Evolutionary conservation across 2,329 filamentous ascomycete species (phyloP), one percentile per base, ranked within the genome.

Genomic region (Fusarium nurragi): DNA sequence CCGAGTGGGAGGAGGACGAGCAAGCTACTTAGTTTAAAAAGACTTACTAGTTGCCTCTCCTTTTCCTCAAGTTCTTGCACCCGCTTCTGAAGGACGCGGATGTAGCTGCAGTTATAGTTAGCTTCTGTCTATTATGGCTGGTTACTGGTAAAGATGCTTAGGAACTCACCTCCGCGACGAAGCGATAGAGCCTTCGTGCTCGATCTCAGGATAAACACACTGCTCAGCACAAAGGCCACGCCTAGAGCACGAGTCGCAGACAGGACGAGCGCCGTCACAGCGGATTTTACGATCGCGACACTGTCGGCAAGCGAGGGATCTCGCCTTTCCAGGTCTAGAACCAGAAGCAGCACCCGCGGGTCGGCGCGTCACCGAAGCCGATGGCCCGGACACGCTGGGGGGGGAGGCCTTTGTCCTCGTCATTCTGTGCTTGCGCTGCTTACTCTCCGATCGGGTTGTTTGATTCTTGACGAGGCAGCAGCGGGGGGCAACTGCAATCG

Each of bases 281-380:
- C 70, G 70, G 16, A 72, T 72, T 63, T 72, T 72, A 60, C 70
- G 70, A 52, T 72, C 70, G 55, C 70, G 70, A 70, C 70, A 72
- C 44, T 72, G 70, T 43, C 70, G 63, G 41, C 70, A 72, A 9
- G 70, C 70, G 23, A 72, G 52, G 28, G 70, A 72, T 49, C 70
- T 65, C 51, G 70, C 70, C 40, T 72, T 72, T 48, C 68, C 68
- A 19, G 70, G 53, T 26, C 58, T 61, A 19, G 70, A 50, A 25
- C 55, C 61, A 26, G 25, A 34, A n/a, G 32, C 32, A 18, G 32
- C 32, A 16, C 30, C 37, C 14, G 57, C 34, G 32, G 57, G 58
- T 45, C 70, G 70, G 60, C 63, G 65, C 45, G 54, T 41, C 43
- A 44, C 64, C 49, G 70, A 54, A 55, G 69, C 65, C 53, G 65